Conservation (phyloP, 108 stramenopile species). For the Pseudonitzschia delicatissima region DNA sequence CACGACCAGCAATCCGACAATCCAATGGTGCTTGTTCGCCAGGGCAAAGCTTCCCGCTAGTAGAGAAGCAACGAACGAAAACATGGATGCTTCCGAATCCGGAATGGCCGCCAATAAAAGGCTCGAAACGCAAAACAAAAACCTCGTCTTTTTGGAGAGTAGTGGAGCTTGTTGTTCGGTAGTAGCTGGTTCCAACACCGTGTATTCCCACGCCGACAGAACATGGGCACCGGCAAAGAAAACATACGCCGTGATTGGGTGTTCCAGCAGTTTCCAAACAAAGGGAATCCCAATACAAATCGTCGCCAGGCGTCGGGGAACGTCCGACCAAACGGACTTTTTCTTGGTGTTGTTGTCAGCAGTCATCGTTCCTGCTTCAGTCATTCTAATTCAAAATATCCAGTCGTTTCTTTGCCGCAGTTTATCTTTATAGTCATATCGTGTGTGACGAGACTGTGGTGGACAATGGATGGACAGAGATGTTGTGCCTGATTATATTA, state of each 20-base stretch:
- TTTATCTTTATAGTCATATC: neutral
- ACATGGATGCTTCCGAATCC: neutral
- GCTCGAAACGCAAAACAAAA: conserved; percentile 23
- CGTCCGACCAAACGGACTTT: conserved; percentile 45
- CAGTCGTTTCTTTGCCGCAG: too few species aligned
- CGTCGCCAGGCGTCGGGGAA: conserved; percentile 69
- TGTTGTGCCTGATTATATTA: conserved; percentile 12
- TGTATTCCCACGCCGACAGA: conserved; percentile 22
- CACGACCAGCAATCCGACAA: conserved; percentile 54
- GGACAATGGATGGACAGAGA: conserved; percentile 25
- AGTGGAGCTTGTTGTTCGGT: conserved; percentile 6
- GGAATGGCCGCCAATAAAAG: conserved; percentile 23
- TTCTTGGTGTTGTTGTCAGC: neutral
- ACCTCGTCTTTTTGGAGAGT: conserved; percentile 4
- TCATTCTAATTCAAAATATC: too few species aligned
- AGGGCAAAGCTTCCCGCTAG: conserved; percentile 14
- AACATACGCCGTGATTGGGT: conserved; percentile 35
- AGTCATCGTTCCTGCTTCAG: too few species aligned
- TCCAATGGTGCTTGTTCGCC: conserved; percentile 42
- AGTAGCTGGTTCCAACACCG: conserved; percentile 21
- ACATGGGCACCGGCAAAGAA: conserved; percentile 55
- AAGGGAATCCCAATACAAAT: conserved; percentile 71
- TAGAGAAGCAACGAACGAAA: conserved; percentile 11
- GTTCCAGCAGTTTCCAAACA: conserved; percentile 44
- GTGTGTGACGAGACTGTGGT: conserved; percentile 24